A percentile compares a stretch with the other conserved stretches of the same genome.
Conservation (phyloP, 129 eudicot species). For the Silybum marianum region DNA sequence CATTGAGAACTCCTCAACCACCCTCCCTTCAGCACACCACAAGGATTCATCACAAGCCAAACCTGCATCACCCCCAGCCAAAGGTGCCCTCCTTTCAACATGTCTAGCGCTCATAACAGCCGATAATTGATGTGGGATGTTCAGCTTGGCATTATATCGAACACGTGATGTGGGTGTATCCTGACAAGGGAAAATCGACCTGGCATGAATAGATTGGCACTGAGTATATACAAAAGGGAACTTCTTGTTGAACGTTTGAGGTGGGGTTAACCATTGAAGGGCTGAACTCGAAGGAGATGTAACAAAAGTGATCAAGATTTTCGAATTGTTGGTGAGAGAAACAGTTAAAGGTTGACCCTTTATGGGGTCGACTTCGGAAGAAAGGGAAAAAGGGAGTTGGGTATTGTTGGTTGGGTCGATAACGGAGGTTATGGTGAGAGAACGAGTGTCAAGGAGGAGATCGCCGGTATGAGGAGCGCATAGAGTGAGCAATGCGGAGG, state of each 20-base stretch:
- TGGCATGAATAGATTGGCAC: constrained; percentile 88
- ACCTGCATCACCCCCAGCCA: constrained; percentile 41
- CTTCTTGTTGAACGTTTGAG: constrained; percentile 72
- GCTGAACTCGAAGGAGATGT: constrained; percentile 67
- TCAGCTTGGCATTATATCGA: constrained; percentile 59
- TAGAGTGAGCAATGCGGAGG: constrained; percentile 72
- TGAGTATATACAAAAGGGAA: constrained; percentile 82
- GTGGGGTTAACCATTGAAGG: constrained; percentile 87
- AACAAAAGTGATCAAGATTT: constrained; percentile 43
- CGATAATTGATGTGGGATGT: constrained; percentile 58
- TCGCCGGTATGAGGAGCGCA: constrained; percentile 63
- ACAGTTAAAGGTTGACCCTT: constrained; percentile 66
- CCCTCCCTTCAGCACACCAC: constrained; percentile 92
- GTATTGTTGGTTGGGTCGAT: constrained; percentile 51
- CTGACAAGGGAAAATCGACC: constrained; percentile 94
- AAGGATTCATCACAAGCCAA: constrained; percentile 64
- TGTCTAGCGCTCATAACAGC: constrained; percentile 86
- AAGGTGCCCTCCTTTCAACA: constrained; percentile 56
- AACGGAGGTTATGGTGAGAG: constrained; percentile 61
- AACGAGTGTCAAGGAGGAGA: constrained; percentile 78
- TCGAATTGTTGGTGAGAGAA: constrained; percentile 48
- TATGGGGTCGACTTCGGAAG: constrained; percentile 51
- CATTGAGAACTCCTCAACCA: constrained; percentile 95
- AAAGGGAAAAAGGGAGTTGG: constrained; percentile 62
- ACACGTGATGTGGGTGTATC: constrained; percentile 83